A percentile compares a stretch with the other conserved stretches of the same genome.
These are phyloP conservation scores for Fraxinus anomala DNA, from an alignment of 257 asterid genomes.

Conservation along the genomic window DNA sequence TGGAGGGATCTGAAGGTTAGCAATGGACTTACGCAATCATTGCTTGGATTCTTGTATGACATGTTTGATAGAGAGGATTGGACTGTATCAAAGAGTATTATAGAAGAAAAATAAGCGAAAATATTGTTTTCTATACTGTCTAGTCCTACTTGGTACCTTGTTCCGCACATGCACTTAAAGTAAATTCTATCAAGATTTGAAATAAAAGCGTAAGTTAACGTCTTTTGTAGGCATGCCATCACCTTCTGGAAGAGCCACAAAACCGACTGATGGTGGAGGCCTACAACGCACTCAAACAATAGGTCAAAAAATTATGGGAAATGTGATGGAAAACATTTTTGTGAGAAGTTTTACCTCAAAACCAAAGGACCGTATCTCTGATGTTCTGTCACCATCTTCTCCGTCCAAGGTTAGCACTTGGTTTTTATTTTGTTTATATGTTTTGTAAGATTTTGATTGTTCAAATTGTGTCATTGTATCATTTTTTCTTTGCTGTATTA, in stretches of 20 bases:
- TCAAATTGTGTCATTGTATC: conserved; percentile 8
- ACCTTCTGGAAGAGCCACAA: conserved; percentile 68
- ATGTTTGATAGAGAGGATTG: neutral
- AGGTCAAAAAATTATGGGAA: conserved; percentile 95
- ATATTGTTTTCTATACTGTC: neutral
- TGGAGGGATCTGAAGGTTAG: conserved; percentile 86
- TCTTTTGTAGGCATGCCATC: conserved; percentile 71
- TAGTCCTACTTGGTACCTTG: neutral
- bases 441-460: conserved; percentile 16
- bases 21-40: conserved; percentile 20
- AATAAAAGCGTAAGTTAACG: neutral
- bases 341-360: conserved; percentile 81
- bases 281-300: conserved; percentile 85
- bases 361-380: conserved; percentile 57
- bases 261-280: conserved; percentile 53
- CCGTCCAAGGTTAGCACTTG: conserved; percentile 70
- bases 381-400: conserved; percentile 60
- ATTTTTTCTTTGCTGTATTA: conserved; percentile 14
- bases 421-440: conserved; percentile 23
- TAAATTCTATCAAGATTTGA: conserved; percentile 23
- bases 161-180: neutral
- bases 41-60: conserved; percentile 8
- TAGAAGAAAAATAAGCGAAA: neutral
- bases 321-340: conserved; percentile 87
- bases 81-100: neutral